Evolutionary conservation across 2,329 filamentous ascomycete genomes (phyloP), one percentile per base, ranked within the genome.

Genomic region (Pseudocercospora ulei): DNA sequence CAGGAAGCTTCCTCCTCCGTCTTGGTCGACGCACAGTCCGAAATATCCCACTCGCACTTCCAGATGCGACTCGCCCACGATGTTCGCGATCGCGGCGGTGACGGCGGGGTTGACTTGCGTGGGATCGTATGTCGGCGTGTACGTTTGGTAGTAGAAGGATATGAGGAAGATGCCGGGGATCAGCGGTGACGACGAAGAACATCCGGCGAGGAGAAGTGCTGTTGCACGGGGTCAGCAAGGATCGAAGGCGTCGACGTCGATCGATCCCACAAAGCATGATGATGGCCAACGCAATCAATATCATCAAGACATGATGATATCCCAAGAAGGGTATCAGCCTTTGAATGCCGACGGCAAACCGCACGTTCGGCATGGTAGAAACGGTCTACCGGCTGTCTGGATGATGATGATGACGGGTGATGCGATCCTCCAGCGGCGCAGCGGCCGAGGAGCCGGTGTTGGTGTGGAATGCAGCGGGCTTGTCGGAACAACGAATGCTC

Each of bases 91-190:
- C 41, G 86, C 84, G 9, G 77, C 76, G 47, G 84, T 80, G 43
- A 90, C 81, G 42, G 81, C 83, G 46, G 92, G 93, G 61, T 94
- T 79, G 51, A 94, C 86, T 66, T 96, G 88, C 6, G 88, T 74
- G 3, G 85, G 82, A 53, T 83, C 78, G 52, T 88, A 88, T 17
- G 74, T 69, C 2, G 90, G 83, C 12, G 78, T 76, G 66, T 95
- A 95, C 47, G 75, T 71, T 61, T 93, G 70, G 69, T 95, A 98
- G 75, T 93, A 96, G 56, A 98, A 76, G n/a, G 87, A 94, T 50
- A 98, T 83, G 52, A 98, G 77, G 72, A 95, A 98, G 64, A 98
- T 96, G 59, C 80, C 78, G 16, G 90, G 90, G 54, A 98, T 95
- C 39, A 93, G 70, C 2, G 88, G 90, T 35, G 88, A 95, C 25